These are phyloP conservation scores for Curvularia lunata DNA, from an alignment of 2,329 filamentous ascomycete species.

Conservation along the genomic window DNA sequence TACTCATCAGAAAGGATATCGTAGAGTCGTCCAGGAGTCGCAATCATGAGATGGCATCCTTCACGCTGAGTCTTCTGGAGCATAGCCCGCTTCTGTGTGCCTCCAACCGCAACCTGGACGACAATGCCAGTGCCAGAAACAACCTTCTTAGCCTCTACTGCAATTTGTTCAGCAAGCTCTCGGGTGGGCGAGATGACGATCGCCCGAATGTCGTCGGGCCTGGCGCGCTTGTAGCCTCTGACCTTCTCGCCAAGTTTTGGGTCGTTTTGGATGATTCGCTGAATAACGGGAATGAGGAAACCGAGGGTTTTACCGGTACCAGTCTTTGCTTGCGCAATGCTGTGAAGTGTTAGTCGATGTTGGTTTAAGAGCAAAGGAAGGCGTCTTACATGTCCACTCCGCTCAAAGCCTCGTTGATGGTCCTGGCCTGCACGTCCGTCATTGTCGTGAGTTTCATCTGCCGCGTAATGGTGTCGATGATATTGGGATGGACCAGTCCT, in stretches of 20 bases:
- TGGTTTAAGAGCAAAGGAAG: not conserved
- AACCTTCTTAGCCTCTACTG: conserved; percentile 74
- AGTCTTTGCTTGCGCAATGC: conserved; percentile 89
- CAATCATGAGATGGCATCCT: conserved; percentile 89
- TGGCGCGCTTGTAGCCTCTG: conserved; percentile 50
- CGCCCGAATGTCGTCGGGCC: conserved; percentile 61
- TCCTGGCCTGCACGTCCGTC: conserved; percentile 89
- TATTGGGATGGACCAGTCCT: conserved; percentile 64
- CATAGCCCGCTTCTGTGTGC: conserved; percentile 76
- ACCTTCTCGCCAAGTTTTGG: conserved; percentile 62
- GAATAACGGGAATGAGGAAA: conserved; percentile 85
- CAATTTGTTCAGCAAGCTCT: conserved; percentile 69
- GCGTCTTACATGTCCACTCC: conserved; percentile 79
- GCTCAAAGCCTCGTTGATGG: conserved; percentile 78
- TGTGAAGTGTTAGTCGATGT: conserved; percentile 27
- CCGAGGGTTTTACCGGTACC: conserved; percentile 96
- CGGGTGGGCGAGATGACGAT: conserved; percentile 68
- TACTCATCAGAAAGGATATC: conserved; percentile 75
- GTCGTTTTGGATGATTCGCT: conserved; percentile 73
- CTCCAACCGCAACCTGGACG: conserved; percentile 84
- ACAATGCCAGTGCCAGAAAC: conserved; percentile 69
- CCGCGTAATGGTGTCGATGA: conserved; percentile 72
- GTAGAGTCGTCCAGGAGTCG: conserved; percentile 84
- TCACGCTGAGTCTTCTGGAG: conserved; percentile 70
- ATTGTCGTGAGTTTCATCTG: conserved; percentile 81